Conservation (phyloP, 2,329 filamentous ascomycete genomes). For the Dactylellina drechsleri region DNA sequence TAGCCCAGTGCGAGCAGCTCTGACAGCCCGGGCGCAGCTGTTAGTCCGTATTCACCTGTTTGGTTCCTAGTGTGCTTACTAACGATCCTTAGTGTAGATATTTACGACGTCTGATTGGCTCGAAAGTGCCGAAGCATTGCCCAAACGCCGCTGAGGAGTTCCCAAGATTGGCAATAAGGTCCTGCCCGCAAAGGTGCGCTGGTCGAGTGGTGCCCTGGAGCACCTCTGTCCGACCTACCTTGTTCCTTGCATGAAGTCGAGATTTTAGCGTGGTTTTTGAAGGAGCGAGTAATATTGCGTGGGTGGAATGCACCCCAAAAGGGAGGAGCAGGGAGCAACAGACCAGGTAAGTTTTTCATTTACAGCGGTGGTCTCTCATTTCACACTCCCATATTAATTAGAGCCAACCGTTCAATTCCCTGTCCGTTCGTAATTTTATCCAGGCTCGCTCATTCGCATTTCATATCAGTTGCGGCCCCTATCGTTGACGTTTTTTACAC, state of each 20-base stretch:
- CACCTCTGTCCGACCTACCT: slow-evolving; percentile 38
- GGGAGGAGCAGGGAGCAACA: slow-evolving; percentile 27
- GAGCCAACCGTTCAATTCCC: slow-evolving; percentile 24
- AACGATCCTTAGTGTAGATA: background rate
- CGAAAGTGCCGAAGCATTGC: slow-evolving; percentile 16
- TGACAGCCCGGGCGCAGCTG: too few species aligned
- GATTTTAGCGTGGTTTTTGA: slow-evolving; percentile 50
- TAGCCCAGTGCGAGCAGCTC: too few species aligned
- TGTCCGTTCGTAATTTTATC: slow-evolving; percentile 52
- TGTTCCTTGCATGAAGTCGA: slow-evolving; percentile 55
- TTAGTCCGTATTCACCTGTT: too few species aligned
- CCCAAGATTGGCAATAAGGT: slow-evolving; percentile 50
- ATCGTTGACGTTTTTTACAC: slow-evolving; percentile 50
- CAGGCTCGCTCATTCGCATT: slow-evolving; percentile 50
- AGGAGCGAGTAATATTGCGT: slow-evolving; percentile 50
- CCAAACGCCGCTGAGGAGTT: slow-evolving; percentile 37
- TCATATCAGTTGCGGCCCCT: slow-evolving; percentile 54
- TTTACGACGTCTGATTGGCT: slow-evolving; percentile 39
- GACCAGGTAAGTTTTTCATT: slow-evolving; percentile 47
- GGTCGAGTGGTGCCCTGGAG: slow-evolving; percentile 43
- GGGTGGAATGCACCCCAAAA: slow-evolving; percentile 51
- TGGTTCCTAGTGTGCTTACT: background rate
- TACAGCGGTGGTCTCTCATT: slow-evolving; percentile 29
- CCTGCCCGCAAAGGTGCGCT: slow-evolving; percentile 45
- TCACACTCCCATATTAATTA: slow-evolving; percentile 37